Percentiles rank a stretch among this genome's conserved stretches.
Evolutionary conservation across 345 rosid species (phyloP).

Genomic region (Citrus maxima): DNA sequence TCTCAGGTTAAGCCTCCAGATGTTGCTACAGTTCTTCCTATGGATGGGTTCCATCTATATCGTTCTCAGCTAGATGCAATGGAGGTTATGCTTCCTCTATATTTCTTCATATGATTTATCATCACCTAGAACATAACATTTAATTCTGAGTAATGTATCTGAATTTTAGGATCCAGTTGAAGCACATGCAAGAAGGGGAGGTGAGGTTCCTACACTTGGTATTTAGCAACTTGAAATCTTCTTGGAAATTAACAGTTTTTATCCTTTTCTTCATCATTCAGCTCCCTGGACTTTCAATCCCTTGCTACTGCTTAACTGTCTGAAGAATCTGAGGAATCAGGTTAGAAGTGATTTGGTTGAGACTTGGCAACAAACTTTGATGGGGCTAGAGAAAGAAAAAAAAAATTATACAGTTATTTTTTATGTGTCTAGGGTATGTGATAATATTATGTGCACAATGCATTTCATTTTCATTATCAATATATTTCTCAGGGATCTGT

Average conservation of each 20-base stretch:
- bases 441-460: constrained; percentile 4
- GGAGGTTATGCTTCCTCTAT: constrained; percentile 58
- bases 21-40: constrained; percentile 78
- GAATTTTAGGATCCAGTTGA: constrained; percentile 72
- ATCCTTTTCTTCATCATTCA: constrained; percentile 34
- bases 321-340: constrained; percentile 67
- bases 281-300: constrained; percentile 98
- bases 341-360: constrained; percentile 33
- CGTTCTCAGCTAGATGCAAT: constrained; percentile 87
- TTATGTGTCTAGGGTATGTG: neutral
- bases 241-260: constrained; percentile 5
- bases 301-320: constrained; percentile 53
- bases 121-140: neutral
- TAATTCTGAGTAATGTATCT: constrained; percentile 7
- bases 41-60: constrained; percentile 96
- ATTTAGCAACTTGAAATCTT: constrained; percentile 10
- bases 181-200: constrained; percentile 99
- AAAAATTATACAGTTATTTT: neutral
- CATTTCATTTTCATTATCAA: constrained; percentile 15
- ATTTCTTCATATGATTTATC: neutral
- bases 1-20: constrained; percentile 63
- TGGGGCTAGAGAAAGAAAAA: neutral
- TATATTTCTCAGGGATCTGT: constrained; percentile 61
- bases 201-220: constrained; percentile 38
- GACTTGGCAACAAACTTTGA: neutral